A percentile compares a stretch with the other conserved stretches of the same genome.
Evolutionary conservation across 345 rosid species (phyloP).

Genomic region (Salix viminalis): DNA sequence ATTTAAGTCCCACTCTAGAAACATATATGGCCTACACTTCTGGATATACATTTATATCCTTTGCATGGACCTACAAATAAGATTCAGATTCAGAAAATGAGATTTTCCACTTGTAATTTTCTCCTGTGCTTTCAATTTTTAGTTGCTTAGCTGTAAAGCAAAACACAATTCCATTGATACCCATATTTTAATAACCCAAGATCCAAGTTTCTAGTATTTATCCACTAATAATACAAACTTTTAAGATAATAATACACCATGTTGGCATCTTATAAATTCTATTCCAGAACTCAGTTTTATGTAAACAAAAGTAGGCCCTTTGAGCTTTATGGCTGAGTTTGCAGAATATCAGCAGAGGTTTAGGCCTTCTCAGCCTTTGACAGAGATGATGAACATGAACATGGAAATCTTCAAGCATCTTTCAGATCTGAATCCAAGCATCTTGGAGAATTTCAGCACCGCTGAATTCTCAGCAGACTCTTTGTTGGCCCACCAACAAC

Average conservation of each 20-base stretch:
- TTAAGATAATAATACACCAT: not conserved
- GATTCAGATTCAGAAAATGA: conserved; percentile 29
- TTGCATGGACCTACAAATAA: conserved; percentile 21
- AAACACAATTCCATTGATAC: conserved; percentile 9
- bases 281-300: not conserved
- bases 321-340: conserved; percentile 25
- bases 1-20: not conserved
- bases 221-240: not conserved
- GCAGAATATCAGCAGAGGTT: conserved; percentile 31
- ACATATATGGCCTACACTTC: not conserved
- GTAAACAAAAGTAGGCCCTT: conserved; percentile 3
- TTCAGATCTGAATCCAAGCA: conserved; percentile 30
- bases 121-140: conserved; percentile 13
- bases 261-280: conserved; percentile 7
- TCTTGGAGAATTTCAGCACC: conserved; percentile 21
- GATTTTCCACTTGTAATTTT: conserved; percentile 8
- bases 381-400: conserved; percentile 26
- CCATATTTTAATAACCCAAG: conserved; percentile 2
- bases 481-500: conserved; percentile 28
- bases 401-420: conserved; percentile 31
- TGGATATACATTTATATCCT: conserved; percentile 5
- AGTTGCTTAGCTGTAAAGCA: conserved; percentile 29
- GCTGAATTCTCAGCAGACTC: conserved; percentile 22
- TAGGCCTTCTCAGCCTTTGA: conserved; percentile 15
- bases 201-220: not conserved